Percentiles rank a stretch among this genome's conserved stretches.
phyloP scores from a whole-genome alignment of 306 rosid genomes.

The Glycyrrhiza uralensis region DNA sequence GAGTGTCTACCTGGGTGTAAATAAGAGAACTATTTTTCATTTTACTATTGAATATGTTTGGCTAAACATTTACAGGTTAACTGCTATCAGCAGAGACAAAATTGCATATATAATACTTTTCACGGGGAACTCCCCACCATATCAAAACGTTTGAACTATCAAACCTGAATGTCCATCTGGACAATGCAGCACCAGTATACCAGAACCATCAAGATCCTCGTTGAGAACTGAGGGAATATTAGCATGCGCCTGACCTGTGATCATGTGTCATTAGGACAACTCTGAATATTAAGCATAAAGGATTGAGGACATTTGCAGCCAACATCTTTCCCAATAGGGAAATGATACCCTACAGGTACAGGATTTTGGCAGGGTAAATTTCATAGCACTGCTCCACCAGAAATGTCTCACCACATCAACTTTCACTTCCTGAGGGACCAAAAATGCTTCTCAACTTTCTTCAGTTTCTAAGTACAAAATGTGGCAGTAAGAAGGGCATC shows the following conservation, averaged over 20 bases:
- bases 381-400: slow-evolving; percentile 10
- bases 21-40: background rate
- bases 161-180: slow-evolving; percentile 31
- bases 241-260: slow-evolving; percentile 34
- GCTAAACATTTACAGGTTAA: slow-evolving; percentile 56
- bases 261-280: slow-evolving; percentile 5
- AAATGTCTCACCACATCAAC: slow-evolving; percentile 29
- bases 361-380: background rate
- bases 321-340: slow-evolving; percentile 19
- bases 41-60: slow-evolving; percentile 35
- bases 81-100: slow-evolving; percentile 46
- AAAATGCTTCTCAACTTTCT: slow-evolving; percentile 34
- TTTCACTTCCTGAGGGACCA: slow-evolving; percentile 32
- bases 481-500: slow-evolving; percentile 22
- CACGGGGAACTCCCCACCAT: slow-evolving; percentile 30
- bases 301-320: slow-evolving; percentile 28
- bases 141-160: slow-evolving; percentile 28
- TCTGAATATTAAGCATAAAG: slow-evolving; percentile 27
- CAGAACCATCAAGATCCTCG: slow-evolving; percentile 43
- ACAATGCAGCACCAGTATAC: slow-evolving; percentile 31
- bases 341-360: slow-evolving; percentile 20
- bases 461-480: slow-evolving; percentile 31
- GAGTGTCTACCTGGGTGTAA: slow-evolving; percentile 23
- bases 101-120: slow-evolving; percentile 34
- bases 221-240: slow-evolving; percentile 20